These are phyloP conservation scores for Lepidium campestre DNA, from an alignment of 441 rosid species.

Conservation along the genomic window DNA sequence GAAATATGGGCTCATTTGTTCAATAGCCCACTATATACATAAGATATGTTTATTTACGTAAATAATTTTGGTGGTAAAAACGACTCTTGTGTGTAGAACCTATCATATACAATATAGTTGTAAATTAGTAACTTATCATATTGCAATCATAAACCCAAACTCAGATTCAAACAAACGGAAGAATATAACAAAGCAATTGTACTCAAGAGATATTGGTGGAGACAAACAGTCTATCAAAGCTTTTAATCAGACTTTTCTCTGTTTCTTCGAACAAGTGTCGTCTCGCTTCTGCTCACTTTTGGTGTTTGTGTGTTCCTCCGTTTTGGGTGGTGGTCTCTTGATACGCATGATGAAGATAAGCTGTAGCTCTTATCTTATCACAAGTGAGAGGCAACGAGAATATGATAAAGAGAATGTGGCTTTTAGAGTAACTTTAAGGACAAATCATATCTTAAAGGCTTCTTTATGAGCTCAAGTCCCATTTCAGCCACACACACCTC, in stretches of 20 bases:
- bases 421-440: slow-evolving; percentile 21
- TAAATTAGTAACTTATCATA: background rate
- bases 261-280: slow-evolving; percentile 5
- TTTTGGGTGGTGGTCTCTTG: slow-evolving; percentile 5
- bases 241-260: background rate
- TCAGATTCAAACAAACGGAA: background rate
- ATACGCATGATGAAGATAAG: slow-evolving; percentile 20
- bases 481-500: slow-evolving; percentile 25
- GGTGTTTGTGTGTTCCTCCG: background rate
- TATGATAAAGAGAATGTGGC: slow-evolving; percentile 16
- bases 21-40: background rate
- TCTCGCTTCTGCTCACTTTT: background rate
- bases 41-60: background rate
- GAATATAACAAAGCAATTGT: background rate
- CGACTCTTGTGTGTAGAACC: too few species aligned
- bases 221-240: background rate
- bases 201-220: background rate
- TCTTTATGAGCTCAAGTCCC: background rate
- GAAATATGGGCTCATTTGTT: background rate
- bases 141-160: background rate
- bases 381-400: background rate
- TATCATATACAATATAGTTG: background rate
- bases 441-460: slow-evolving; percentile 18
- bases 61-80: background rate
- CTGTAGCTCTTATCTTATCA: slow-evolving; percentile 23